Evolutionary conservation across 1,284 basidiomycete genomes (phyloP).

Genomic region (Ceratobasidium sp.): DNA sequence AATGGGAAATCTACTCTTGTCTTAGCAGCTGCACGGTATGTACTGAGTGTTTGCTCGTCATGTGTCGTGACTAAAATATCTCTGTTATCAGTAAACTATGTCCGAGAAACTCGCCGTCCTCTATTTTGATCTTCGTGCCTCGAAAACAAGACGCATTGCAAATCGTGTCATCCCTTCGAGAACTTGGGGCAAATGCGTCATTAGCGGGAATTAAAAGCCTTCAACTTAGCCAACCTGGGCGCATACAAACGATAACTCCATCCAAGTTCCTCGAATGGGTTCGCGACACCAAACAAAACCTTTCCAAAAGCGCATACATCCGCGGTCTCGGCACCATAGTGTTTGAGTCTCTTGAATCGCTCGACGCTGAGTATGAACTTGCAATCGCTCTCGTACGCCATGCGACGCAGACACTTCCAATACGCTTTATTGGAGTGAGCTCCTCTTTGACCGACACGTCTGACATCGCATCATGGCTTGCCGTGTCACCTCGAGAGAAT

Average conservation of each 20-base stretch:
- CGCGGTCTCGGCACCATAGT: conserved; percentile 72
- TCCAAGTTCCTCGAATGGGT: conserved; percentile 31
- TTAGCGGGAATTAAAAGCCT: conserved; percentile 4
- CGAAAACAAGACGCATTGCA: conserved; percentile 45
- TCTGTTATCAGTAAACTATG: conserved; percentile 60
- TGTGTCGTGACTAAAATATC: not conserved
- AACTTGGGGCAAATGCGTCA: conserved; percentile 48
- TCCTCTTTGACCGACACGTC: conserved; percentile 82
- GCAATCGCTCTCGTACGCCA: conserved; percentile 75
- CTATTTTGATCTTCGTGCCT: conserved; percentile 60
- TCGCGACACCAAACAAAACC: not conserved
- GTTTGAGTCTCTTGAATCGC: conserved; percentile 87
- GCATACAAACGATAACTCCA: conserved; percentile 10
- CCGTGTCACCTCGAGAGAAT: conserved; percentile 54
- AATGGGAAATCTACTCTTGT: conserved; percentile 85
- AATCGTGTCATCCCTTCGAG: conserved; percentile 43
- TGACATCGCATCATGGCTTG: conserved; percentile 87
- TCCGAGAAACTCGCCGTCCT: conserved; percentile 51
- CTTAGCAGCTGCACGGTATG: conserved; percentile 76
- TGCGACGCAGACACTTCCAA: conserved; percentile 66
- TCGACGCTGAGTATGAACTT: conserved; percentile 87
- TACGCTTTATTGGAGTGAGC: conserved; percentile 83
- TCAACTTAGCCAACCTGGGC: conserved; percentile 11
- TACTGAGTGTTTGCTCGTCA: conserved; percentile 47
- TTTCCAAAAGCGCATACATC: conserved; percentile 47